phyloP scores from a whole-genome alignment of 139 green algal species.

The Chlamydomonas sphaeroides region DNA sequence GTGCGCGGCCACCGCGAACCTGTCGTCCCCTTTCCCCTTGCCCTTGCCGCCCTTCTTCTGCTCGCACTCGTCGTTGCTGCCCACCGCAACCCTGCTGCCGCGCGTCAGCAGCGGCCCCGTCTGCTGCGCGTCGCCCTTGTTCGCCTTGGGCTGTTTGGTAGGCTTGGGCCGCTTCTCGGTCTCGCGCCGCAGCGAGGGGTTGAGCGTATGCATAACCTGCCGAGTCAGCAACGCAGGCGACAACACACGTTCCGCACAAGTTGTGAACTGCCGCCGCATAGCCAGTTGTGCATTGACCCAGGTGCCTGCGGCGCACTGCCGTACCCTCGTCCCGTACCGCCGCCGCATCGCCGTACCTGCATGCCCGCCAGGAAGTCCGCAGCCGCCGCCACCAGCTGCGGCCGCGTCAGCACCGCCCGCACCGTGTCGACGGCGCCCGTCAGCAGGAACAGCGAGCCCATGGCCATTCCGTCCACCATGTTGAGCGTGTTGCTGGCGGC shows the following conservation, averaged over 20 bases:
- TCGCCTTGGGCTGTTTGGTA: background rate
- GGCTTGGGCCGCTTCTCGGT: background rate
- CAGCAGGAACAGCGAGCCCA: constrained; percentile 25
- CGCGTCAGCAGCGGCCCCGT: background rate
- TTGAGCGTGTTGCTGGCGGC: too few species aligned
- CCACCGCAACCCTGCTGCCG: background rate
- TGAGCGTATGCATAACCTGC: constrained; percentile 34
- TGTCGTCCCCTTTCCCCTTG: too few species aligned
- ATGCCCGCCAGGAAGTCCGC: constrained; percentile 24
- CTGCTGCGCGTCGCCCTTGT: background rate
- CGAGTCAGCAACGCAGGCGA: too few species aligned
- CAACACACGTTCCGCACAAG: too few species aligned
- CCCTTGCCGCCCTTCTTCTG: too few species aligned
- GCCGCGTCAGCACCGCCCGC: constrained; percentile 21
- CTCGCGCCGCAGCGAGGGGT: constrained; percentile 9
- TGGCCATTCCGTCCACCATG: constrained; percentile 28
- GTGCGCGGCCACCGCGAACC: too few species aligned
- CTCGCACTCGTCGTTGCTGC: background rate
- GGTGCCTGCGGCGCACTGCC: too few species aligned
- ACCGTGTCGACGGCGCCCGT: constrained; percentile 29
- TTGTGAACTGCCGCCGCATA: too few species aligned
- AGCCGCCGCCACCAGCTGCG: background rate
- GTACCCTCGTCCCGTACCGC: too few species aligned
- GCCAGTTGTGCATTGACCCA: too few species aligned
- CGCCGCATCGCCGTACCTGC: too few species aligned